phyloP scores from a whole-genome alignment of 768 basidiomycete species.

The Amanita subjunquillea region DNA sequence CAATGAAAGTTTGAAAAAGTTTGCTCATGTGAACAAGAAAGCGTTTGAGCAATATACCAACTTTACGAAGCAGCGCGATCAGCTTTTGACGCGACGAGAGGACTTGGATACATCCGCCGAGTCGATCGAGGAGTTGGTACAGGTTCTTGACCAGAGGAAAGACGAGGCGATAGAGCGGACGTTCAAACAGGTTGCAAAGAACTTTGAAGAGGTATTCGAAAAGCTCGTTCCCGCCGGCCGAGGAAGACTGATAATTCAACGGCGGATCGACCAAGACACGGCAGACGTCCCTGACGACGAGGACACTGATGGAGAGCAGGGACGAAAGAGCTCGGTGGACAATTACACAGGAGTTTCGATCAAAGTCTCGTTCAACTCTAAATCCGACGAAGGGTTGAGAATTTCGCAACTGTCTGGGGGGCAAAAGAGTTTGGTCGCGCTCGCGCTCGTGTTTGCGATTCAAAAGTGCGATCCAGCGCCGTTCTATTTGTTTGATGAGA shows the following conservation, averaged over 20 bases:
- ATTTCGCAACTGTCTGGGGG: constrained; percentile 97
- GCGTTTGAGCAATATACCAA: constrained; percentile 98
- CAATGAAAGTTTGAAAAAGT: constrained; percentile 92
- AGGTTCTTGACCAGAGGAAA: constrained; percentile 91
- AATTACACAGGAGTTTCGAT: constrained; percentile 97
- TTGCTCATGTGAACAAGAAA: constrained; percentile 98
- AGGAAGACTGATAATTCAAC: constrained; percentile 87
- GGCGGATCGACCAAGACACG: constrained; percentile 80
- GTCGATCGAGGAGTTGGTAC: constrained; percentile 88
- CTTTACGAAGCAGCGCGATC: constrained; percentile 96
- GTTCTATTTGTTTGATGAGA: constrained; percentile 99
- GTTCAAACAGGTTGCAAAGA: constrained; percentile 95
- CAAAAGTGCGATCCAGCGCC: constrained; percentile 99
- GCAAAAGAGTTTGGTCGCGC: constrained; percentile 93
- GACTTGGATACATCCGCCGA: constrained; percentile 85
- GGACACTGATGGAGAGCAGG: constrained; percentile 27
- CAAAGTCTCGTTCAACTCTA: constrained; percentile 98
- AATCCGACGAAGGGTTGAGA: constrained; percentile 90
- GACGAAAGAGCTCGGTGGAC: constrained; percentile 63
- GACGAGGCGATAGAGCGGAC: constrained; percentile 98
- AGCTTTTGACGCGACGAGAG: constrained; percentile 74
- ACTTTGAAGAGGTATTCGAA: constrained; percentile 97
- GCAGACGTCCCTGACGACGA: constrained; percentile 61
- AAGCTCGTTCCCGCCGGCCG: constrained; percentile 90
- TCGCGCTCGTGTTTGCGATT: constrained; percentile 95